Percentiles rank a stretch among this genome's conserved stretches.
Evolutionary conservation across 2,329 filamentous ascomycete genomes (phyloP).

Genomic region (Exophiala sideris): DNA sequence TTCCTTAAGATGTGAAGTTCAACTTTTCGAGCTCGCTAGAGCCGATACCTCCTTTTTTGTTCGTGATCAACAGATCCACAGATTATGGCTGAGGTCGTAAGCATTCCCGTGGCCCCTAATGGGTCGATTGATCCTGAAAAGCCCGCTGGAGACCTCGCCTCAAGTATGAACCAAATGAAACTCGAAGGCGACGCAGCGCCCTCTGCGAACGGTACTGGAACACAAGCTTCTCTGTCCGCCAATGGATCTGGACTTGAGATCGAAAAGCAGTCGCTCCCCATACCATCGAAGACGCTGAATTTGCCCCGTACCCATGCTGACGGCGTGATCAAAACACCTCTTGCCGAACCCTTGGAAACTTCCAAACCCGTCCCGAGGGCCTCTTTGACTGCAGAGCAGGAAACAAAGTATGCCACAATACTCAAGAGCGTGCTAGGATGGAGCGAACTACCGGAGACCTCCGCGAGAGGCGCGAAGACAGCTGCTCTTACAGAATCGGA

Average conservation of each 20-base stretch:
- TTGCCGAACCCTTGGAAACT: conserved; percentile 55
- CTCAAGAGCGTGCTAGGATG: conserved; percentile 68
- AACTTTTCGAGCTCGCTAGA: neutral
- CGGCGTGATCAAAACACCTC: conserved; percentile 53
- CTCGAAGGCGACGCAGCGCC: conserved; percentile 6
- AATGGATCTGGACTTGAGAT: neutral
- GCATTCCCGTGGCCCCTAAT: neutral
- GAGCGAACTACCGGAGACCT: conserved; percentile 65
- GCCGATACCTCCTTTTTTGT: neutral
- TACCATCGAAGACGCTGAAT: conserved; percentile 13
- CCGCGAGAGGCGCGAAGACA: conserved; percentile 54
- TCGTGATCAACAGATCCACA: neutral
- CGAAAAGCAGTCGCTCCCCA: neutral
- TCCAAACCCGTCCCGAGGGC: conserved; percentile 57
- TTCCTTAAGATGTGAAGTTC: conserved; percentile 6
- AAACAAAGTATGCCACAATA: conserved; percentile 75
- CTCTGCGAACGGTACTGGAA: neutral
- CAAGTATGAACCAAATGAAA: conserved; percentile 12
- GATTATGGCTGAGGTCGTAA: conserved; percentile 15
- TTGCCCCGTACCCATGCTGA: conserved; percentile 39
- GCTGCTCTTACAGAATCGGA: conserved; percentile 73
- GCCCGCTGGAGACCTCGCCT: conserved; percentile 12
- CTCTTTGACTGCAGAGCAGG: conserved; percentile 70
- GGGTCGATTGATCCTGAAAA: conserved; percentile 22
- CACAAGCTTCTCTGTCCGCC: neutral